Evolutionary conservation across 176 grass and related monocot species (phyloP), one percentile per base, ranked within the genome.

Genomic region (sorghum (Sorghum bicolor)): DNA sequence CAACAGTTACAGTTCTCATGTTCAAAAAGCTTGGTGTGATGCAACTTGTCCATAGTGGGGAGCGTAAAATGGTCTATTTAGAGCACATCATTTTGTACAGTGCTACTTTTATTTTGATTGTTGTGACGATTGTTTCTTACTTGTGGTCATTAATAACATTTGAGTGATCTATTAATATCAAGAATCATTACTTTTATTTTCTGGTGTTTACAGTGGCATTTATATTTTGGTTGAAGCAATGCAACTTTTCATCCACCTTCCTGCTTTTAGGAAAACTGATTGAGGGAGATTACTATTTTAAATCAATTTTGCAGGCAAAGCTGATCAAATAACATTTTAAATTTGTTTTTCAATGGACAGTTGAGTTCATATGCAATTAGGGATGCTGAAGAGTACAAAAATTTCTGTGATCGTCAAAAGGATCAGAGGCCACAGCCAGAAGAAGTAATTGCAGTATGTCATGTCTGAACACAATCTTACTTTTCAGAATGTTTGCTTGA

Each of bases 281-380:
- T 61, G 20, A 68, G 71, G 17, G 8, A 45, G 74, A 28, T 57
- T 68, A 24, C 24, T 78, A 34, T 34, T 44, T 71, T 36, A 41
- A 29, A 26, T 31, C 10, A 38, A 72, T 64, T 38, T n/a, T 38
- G 10, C 55, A 26, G 43, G 16, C 1, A 73, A 65, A 67, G 19
- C 41, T 33, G 74, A 43, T 39, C 34, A 74, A 19, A 76, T 72
- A 83, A 67, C 64, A 44, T 66, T 87, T 57, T 30, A 40, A 76
- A 48, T 79, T 83, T 70, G 57, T 61, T 84, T 83, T 89, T 24
- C 62, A 82, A 63, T 86, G 83, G 83, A 82, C 80, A 99, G 96
- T 78, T 96, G 88, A 96, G 93, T 92, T 99, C 96, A 67, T 96
- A 94, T 83, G 96, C 91, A 61, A 93, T 99, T 83, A 96, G 91